These are phyloP conservation scores for Arthromyces matolae DNA, from an alignment of 768 basidiomycete species.

Conservation along the genomic window DNA sequence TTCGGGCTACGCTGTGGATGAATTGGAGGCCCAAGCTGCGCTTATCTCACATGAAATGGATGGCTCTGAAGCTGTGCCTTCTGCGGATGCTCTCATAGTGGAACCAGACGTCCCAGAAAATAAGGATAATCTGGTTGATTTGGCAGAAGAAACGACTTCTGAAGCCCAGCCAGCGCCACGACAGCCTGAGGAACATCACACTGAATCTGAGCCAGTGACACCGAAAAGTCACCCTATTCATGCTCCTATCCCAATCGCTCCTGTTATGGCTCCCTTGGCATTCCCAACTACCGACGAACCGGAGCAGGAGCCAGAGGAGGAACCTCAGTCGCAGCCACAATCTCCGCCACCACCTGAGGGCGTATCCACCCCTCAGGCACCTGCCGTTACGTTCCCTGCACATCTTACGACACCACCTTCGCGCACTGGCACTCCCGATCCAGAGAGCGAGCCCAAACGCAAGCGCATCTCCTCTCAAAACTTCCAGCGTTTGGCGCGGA, in stretches of 20 bases:
- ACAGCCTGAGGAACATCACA: neutral
- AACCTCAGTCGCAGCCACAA: conserved; percentile 3
- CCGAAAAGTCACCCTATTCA: conserved; percentile 12
- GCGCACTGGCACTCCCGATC: conserved; percentile 69
- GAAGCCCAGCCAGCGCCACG: conserved; percentile 25
- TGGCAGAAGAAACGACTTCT: conserved; percentile 21
- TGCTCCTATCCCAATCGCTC: conserved; percentile 9
- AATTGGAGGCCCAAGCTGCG: conserved; percentile 17
- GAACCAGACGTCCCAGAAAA: conserved; percentile 6
- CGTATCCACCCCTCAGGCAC: conserved; percentile 18
- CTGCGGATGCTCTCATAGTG: conserved; percentile 8
- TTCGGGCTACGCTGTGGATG: conserved; percentile 43
- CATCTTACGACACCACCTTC: conserved; percentile 57
- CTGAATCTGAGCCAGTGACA: conserved; percentile 15
- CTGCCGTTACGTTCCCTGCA: conserved; percentile 67
- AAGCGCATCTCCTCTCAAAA: conserved; percentile 83
- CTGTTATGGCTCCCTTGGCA: conserved; percentile 20
- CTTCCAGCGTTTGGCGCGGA: conserved; percentile 75
- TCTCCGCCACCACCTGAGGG: conserved; percentile 20
- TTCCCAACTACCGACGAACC: conserved; percentile 34
- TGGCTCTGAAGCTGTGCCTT: conserved; percentile 3
- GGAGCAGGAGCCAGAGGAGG: conserved; percentile 1
- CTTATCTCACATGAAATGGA: conserved; percentile 1
- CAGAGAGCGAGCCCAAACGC: conserved; percentile 70
- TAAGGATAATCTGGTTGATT: neutral